Evolutionary conservation across 2,329 filamentous ascomycete species (phyloP).

Genomic region (Zymoseptoria crescenta): DNA sequence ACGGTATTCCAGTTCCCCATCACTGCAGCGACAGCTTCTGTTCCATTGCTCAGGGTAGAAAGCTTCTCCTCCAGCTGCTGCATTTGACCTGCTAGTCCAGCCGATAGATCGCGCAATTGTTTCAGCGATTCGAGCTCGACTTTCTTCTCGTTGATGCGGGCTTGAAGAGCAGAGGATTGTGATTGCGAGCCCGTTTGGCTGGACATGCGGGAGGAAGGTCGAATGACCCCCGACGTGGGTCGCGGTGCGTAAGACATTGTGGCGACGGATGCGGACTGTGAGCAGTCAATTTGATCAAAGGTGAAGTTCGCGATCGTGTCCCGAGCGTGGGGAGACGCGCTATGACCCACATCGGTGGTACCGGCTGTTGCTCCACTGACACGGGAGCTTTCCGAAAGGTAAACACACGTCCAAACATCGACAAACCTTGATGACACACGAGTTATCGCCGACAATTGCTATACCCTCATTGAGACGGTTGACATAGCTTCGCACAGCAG

Average conservation of each 20-base stretch:
- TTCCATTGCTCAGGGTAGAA: slow-evolving; percentile 68
- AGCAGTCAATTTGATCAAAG: not conserved
- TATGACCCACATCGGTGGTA: no score
- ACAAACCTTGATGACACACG: not conserved
- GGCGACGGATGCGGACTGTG: not conserved
- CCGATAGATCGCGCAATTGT: slow-evolving; percentile 70
- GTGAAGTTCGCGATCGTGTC: not conserved
- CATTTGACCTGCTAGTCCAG: slow-evolving; percentile 73
- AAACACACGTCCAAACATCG: not conserved
- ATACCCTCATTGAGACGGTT: not conserved
- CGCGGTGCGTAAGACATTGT: slow-evolving; percentile 35
- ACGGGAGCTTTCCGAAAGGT: not conserved
- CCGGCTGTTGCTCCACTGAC: not conserved
- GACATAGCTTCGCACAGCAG: not conserved
- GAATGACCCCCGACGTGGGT: slow-evolving; percentile 34
- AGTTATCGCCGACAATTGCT: not conserved
- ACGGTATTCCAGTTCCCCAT: slow-evolving; percentile 85
- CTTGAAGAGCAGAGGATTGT: slow-evolving; percentile 62
- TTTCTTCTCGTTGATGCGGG: slow-evolving; percentile 79
- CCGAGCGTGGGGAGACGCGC: not conserved
- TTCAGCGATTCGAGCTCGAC: slow-evolving; percentile 71
- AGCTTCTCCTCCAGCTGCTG: slow-evolving; percentile 72
- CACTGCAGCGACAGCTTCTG: slow-evolving; percentile 78
- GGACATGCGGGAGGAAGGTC: slow-evolving; percentile 36
- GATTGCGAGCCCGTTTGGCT: not conserved